These are phyloP conservation scores for Striga hermonthica DNA, from an alignment of 305 asterid genomes.

Conservation along the genomic window DNA sequence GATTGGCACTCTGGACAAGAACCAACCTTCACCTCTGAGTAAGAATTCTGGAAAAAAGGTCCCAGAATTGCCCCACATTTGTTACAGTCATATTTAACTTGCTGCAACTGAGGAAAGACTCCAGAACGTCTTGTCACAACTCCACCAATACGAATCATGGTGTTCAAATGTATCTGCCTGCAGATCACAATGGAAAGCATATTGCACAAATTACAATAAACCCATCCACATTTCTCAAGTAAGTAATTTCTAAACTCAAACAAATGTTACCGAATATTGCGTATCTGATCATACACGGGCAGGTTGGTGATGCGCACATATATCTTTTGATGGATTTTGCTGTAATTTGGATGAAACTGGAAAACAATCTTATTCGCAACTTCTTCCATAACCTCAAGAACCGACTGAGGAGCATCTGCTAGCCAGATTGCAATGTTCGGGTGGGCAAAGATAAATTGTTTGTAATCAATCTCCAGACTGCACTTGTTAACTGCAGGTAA, in stretches of 20 bases:
- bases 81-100: slow-evolving; percentile 86
- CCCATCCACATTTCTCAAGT: slow-evolving; percentile 11
- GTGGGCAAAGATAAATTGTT: slow-evolving; percentile 72
- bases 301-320: slow-evolving; percentile 86
- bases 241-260: slow-evolving; percentile 6
- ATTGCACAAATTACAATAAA: slow-evolving; percentile 4
- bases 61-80: slow-evolving; percentile 90
- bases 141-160: slow-evolving; percentile 96
- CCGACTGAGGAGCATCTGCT: slow-evolving; percentile 95
- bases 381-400: slow-evolving; percentile 99
- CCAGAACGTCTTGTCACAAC: slow-evolving; percentile 97
- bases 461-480: slow-evolving; percentile 92
- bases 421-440: slow-evolving; percentile 99
- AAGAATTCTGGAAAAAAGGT: slow-evolving; percentile 94
- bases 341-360: slow-evolving; percentile 80
- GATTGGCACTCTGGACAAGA: slow-evolving; percentile 97
- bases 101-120: slow-evolving; percentile 95
- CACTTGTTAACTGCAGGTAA: slow-evolving; percentile 74
- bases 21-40: slow-evolving; percentile 96
- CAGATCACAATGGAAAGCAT: slow-evolving; percentile 24
- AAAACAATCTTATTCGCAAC: slow-evolving; percentile 86
- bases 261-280: slow-evolving; percentile 66
- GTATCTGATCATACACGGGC: slow-evolving; percentile 95
- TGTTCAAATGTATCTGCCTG: slow-evolving; percentile 97
- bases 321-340: slow-evolving; percentile 78